Conservation (phyloP, 163 green algal genomes). For the Scenedesmus sp. region DNA sequence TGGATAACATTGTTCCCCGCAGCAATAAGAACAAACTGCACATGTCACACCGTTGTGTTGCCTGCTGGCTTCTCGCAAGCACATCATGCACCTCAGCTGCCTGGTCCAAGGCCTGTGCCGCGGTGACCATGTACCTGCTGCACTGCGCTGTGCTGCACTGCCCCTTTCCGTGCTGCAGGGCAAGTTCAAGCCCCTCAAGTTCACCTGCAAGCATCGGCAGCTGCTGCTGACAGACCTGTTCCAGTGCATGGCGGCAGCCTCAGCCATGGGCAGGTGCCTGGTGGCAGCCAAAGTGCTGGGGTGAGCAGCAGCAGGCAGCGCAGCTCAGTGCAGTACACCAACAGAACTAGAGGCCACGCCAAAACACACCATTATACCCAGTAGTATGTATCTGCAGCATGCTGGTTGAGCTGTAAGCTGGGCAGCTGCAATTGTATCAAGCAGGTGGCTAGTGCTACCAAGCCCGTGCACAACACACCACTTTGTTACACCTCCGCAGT, state of each 20-base stretch:
- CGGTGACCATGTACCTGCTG: neutral
- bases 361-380: neutral
- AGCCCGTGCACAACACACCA: neutral
- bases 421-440: neutral
- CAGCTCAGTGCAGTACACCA: neutral
- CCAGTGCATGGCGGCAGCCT: conserved; percentile 67
- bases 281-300: conserved; percentile 72
- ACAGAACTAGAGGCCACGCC: no score
- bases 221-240: conserved; percentile 82
- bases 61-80: no score
- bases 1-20: no score
- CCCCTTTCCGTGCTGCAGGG: conserved; percentile 56
- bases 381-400: no score
- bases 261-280: conserved; percentile 55
- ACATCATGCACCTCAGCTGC: neutral
- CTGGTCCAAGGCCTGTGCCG: no score
- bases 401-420: no score
- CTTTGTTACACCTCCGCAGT: neutral
- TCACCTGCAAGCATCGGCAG: conserved; percentile 77
- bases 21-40: no score
- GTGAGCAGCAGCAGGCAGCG: conserved; percentile 52
- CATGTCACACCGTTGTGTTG: no score
- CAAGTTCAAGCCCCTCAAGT: conserved; percentile 82
- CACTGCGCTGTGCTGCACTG: neutral
- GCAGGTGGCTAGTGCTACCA: neutral